Evolutionary conservation across 495 filamentous ascomycete species (phyloP).

Genomic region (Aspergillus coremiiformis): DNA sequence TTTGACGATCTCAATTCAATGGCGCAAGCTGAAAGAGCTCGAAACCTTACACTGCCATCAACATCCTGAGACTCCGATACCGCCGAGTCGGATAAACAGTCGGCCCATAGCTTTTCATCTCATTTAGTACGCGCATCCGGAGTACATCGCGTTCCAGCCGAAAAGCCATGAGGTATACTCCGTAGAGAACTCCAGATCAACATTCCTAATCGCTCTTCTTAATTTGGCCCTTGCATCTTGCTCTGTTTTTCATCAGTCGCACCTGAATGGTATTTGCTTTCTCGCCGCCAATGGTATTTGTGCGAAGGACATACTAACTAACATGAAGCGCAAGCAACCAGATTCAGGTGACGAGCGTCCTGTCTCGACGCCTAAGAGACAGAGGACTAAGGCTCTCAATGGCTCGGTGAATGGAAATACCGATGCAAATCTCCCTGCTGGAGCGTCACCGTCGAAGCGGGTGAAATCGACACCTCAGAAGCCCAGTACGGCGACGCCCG

Average conservation of each 20-base stretch:
- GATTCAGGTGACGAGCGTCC: slow-evolving; percentile 33
- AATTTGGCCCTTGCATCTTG: slow-evolving; percentile 12
- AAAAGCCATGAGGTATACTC: slow-evolving; percentile 5
- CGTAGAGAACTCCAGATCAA: slow-evolving; percentile 2
- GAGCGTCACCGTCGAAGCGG: slow-evolving; percentile 24
- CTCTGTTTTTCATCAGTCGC: not conserved
- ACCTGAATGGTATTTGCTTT: slow-evolving; percentile 31
- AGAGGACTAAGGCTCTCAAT: slow-evolving; percentile 23
- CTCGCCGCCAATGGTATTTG: not conserved
- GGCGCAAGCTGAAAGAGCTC: not conserved
- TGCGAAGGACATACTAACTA: slow-evolving; percentile 5
- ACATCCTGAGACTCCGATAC: slow-evolving; percentile 14
- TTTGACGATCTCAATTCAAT: not conserved
- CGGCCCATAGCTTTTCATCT: slow-evolving; percentile 5
- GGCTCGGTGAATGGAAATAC: slow-evolving; percentile 23
- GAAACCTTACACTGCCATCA: not conserved
- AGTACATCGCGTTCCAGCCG: slow-evolving; percentile 17
- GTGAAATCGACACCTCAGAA: slow-evolving; percentile 35
- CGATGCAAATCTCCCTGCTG: slow-evolving; percentile 19
- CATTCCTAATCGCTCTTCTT: slow-evolving; percentile 6
- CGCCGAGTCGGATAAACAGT: slow-evolving; percentile 34
- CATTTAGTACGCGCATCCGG: too few relatives aligned
- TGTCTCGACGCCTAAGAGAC: slow-evolving; percentile 39
- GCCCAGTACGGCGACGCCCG: slow-evolving; percentile 23
- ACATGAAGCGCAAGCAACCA: slow-evolving; percentile 44